These are phyloP conservation scores for Croton setiger DNA, from an alignment of 441 rosid genomes.

Conservation along the genomic window DNA sequence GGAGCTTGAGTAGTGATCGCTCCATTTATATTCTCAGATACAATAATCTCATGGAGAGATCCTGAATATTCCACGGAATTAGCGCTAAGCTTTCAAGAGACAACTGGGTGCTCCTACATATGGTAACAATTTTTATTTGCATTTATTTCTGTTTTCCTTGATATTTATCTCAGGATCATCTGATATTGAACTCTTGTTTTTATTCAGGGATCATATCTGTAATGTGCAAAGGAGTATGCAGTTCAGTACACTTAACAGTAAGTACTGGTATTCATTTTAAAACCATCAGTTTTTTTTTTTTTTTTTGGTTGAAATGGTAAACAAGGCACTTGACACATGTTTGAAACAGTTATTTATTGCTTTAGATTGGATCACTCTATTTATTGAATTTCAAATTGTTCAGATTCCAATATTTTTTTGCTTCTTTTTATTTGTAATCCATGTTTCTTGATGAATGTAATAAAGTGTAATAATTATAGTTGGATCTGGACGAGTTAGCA, in stretches of 20 bases:
- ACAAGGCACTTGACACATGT: no score
- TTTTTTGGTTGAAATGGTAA: no score
- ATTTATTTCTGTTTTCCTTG: constrained; percentile 15
- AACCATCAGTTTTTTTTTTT: neutral
- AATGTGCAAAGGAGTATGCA: constrained; percentile 81
- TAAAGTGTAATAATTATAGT: no score
- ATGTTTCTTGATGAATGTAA: no score
- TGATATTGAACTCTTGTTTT: constrained; percentile 19
- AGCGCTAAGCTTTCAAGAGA: constrained; percentile 99
- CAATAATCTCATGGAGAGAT: constrained; percentile 98
- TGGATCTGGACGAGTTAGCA: no score
- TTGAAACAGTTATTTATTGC: no score
- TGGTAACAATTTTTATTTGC: constrained; percentile 47
- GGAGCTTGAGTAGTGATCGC: constrained; percentile 15
- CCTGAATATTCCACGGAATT: constrained; percentile 84
- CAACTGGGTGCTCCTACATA: constrained; percentile 90
- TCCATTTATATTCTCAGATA: constrained; percentile 48
- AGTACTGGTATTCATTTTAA: constrained; percentile 30
- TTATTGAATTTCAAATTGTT: no score
- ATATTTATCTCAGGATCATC: constrained; percentile 7
- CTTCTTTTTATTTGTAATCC: no score
- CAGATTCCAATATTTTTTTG: no score
- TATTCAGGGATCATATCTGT: constrained; percentile 85
- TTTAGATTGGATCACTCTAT: no score
- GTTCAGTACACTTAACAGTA: constrained; percentile 78